phyloP scores from a whole-genome alignment of 1,284 basidiomycete genomes.

The Vanrija humicola region DNA sequence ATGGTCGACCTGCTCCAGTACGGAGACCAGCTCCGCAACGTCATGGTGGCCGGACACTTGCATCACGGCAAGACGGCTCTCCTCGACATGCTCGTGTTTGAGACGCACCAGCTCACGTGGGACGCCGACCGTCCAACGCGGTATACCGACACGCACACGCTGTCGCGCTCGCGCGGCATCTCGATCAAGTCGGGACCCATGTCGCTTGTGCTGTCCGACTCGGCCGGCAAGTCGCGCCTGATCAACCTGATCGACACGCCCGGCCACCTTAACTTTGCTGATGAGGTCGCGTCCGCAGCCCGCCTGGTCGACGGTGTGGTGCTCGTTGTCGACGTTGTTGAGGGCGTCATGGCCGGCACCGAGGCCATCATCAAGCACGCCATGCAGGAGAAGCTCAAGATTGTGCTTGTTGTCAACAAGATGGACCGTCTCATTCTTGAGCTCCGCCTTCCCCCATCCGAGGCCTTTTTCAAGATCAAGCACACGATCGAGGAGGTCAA shows the following conservation, averaged over 20 bases:
- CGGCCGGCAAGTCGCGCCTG: slow-evolving; percentile 86
- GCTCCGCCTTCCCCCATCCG: slow-evolving; percentile 87
- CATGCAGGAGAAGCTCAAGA: slow-evolving; percentile 80
- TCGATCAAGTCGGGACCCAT: slow-evolving; percentile 97
- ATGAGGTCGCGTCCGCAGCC: slow-evolving; percentile 86
- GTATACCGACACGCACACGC: slow-evolving; percentile 91
- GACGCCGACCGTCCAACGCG: slow-evolving; percentile 83
- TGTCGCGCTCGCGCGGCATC: slow-evolving; percentile 83
- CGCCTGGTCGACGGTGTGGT: slow-evolving; percentile 90
- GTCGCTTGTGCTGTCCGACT: slow-evolving; percentile 84
- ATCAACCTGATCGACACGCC: slow-evolving; percentile 96
- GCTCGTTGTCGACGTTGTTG: slow-evolving; percentile 90
- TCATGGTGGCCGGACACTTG: slow-evolving; percentile 89
- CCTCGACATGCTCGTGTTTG: slow-evolving; percentile 93
- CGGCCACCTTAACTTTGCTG: slow-evolving; percentile 95
- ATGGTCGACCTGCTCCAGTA: slow-evolving; percentile 86
- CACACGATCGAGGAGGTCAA: slow-evolving; percentile 99
- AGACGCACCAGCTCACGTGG: slow-evolving; percentile 93
- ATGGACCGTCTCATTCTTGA: slow-evolving; percentile 96
- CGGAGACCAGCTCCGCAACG: slow-evolving; percentile 92
- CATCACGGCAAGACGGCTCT: slow-evolving; percentile 98
- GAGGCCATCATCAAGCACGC: slow-evolving; percentile 82
- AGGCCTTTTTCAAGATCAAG: slow-evolving; percentile 98
- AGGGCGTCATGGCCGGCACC: slow-evolving; percentile 90
- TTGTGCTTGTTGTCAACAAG: slow-evolving; percentile 95